Base-by-base conservation (phyloP, 108 stramenopile genomes). In the Nitzschia sp. region DNA sequence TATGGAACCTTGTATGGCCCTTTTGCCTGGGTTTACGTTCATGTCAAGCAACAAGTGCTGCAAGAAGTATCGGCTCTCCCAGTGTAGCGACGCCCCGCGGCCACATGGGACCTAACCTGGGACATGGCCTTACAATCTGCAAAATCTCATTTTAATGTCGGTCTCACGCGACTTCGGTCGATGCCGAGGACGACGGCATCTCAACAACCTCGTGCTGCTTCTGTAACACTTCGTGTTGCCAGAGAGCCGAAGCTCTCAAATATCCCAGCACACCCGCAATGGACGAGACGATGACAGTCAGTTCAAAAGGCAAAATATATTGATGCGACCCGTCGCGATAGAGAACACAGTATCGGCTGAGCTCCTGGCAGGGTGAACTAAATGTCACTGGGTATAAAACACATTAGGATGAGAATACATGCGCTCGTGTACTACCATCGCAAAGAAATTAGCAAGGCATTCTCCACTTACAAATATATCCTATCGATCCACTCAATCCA, bases 1-100 rank as follows among this genome's bases (percentile, higher is more conserved):
- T 93, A 93, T 58, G 87, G 82, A 35, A 87, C 86, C 1, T 54
- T 93, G 46, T 93, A 93, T 55, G 92, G 92, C 2, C 91, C 91
- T 1, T 85, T 92, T 73, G 84, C 86, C 33, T 75, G 80, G 29
- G 68, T 86, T 0, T 92, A 88, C 69, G 81, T 75, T 66, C 61
- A 80, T 70, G 87, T 92, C 31, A 92, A 92, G 66, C 70, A 66
- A 21, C 67, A 68, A 31, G 65, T 86, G 32, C 47, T 35, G 68
- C 42, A 35, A 56, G 59, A 49, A 62, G 36, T 19, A 32, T 34
- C 61, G 0, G 42, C 61, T 42, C 32, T 62, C 13, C 61, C 61
- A 11, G 24, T 62, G 27, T 62, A 23, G 13, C 38, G n/a, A n/a
- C n/a, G n/a, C n/a, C n/a, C n/a, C n/a, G n/a, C n/a, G n/a, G n/a